phyloP scores from a whole-genome alignment of 371 early-diverging fungal species.

The Rhizopus microsporus region DNA sequence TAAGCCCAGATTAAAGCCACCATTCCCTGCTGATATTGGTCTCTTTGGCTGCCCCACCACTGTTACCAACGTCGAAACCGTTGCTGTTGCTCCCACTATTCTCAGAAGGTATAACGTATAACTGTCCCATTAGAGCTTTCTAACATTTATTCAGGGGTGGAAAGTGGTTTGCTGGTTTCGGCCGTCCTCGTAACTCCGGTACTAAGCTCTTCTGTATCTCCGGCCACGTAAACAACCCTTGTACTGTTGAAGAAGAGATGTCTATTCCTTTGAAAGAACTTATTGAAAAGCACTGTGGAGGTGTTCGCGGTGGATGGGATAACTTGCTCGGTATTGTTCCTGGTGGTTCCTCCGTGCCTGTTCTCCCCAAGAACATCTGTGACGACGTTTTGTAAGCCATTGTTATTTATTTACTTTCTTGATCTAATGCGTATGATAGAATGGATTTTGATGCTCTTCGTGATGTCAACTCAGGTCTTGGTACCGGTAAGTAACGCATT shows the following conservation, averaged over 20 bases:
- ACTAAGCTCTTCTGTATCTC: slow-evolving; percentile 98
- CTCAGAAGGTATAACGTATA: slow-evolving; percentile 61
- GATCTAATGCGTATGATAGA: slow-evolving; percentile 22
- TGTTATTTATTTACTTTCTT: background rate
- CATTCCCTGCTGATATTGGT: slow-evolving; percentile 98
- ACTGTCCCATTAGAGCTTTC: background rate
- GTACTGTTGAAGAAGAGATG: slow-evolving; percentile 98
- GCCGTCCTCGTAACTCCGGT: slow-evolving; percentile 91
- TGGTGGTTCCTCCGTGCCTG: slow-evolving; percentile 95
- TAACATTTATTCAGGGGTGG: slow-evolving; percentile 65
- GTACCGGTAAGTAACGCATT: slow-evolving; percentile 69
- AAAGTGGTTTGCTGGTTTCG: slow-evolving; percentile 93
- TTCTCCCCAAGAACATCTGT: slow-evolving; percentile 86
- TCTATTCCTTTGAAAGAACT: slow-evolving; percentile 92
- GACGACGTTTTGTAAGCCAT: slow-evolving; percentile 75
- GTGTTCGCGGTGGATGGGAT: slow-evolving; percentile 98
- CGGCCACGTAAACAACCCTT: slow-evolving; percentile 97
- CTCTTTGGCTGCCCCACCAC: slow-evolving; percentile 98
- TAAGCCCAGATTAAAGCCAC: slow-evolving; percentile 98
- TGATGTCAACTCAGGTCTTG: slow-evolving; percentile 92
- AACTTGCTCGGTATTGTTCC: slow-evolving; percentile 96
- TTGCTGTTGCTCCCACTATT: slow-evolving; percentile 97
- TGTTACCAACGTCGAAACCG: slow-evolving; percentile 97
- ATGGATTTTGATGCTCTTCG: slow-evolving; percentile 98
- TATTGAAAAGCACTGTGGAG: slow-evolving; percentile 96